Evolutionary conservation across 2,329 filamentous ascomycete species (phyloP).

Genomic region (Tolypocladium cylindrosporum): DNA sequence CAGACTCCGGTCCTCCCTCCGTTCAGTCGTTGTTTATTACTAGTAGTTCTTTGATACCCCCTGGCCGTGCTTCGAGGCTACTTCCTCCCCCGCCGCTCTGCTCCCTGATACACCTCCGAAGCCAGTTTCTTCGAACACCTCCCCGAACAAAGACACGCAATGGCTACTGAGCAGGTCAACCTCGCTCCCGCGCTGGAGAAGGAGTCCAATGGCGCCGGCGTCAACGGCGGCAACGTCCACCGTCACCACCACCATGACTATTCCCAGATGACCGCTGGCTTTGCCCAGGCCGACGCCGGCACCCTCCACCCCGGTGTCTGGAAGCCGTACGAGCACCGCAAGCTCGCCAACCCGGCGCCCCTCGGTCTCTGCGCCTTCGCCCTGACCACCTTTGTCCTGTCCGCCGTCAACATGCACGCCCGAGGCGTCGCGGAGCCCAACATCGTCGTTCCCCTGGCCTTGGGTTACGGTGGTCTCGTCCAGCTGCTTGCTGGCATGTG

Average conservation of each 20-base stretch:
- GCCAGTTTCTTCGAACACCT: not conserved
- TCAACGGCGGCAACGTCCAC: constrained; percentile 3
- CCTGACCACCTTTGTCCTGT: constrained; percentile 73
- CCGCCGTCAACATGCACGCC: constrained; percentile 60
- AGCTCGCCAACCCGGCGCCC: constrained; percentile 71
- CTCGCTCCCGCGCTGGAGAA: constrained; percentile 8
- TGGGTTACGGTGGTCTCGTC: constrained; percentile 67
- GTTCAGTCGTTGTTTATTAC: not conserved
- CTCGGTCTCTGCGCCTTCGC: constrained; percentile 72
- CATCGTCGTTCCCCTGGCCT: constrained; percentile 58
- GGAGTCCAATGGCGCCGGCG: constrained; percentile 3
- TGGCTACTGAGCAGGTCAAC: constrained; percentile 6
- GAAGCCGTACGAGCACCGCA: constrained; percentile 54
- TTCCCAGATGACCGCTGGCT: constrained; percentile 10
- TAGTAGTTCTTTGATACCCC: not conserved
- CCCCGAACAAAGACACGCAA: not conserved
- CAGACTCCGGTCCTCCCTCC: not conserved
- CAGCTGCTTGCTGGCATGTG: constrained; percentile 82
- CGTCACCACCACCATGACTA: constrained; percentile 17
- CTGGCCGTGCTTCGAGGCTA: not conserved
- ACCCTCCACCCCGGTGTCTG: constrained; percentile 63
- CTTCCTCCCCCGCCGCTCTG: not conserved
- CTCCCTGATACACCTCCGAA: not conserved
- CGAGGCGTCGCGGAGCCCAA: constrained; percentile 50
- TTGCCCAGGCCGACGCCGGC: constrained; percentile 51